Evolutionary conservation across 257 asterid genomes (phyloP), one percentile per base, ranked within the genome.

Genomic region (Ocimum tenuiflorum): DNA sequence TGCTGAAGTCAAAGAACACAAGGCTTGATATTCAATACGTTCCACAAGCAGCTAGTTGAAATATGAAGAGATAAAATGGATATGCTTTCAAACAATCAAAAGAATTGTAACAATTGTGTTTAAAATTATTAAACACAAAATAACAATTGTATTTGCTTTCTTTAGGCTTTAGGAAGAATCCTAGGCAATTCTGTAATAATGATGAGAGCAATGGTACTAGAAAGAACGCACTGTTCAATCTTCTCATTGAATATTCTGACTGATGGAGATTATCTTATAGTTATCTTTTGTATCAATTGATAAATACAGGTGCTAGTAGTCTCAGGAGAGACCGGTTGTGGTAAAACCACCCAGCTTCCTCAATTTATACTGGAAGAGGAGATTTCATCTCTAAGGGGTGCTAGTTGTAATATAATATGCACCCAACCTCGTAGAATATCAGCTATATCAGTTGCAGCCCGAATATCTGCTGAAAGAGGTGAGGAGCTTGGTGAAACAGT

Each of bases 281-380:
- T 60, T 47, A 7, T 47, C 17, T 49, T 65, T 68, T 68, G 33
- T 64, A 33, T 78, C 42, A 23, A 31, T 65, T 41, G 47, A 49
- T 41, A 59, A 58, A 67, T 69, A 50, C 78, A 92, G 99, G 97
- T 92, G 58, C 81, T 89, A 72, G 89, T 92, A 73, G 97, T 92
- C 43, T 92, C 99, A 7, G 99, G 99, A 74, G 99, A 92, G 87
- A 92, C 99, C 58, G 99, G 99, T 48, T 89, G 99, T 79, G 99
- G 99, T 41, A 92, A 92, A 75, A 89, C 99, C 15, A 92, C 99
- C 31, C 99, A 92, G 79, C 99, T 92, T 78, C 99, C 99, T 77
- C 99, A 92, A 38, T 92, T 84, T 79, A 89, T 92, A 70, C 77
- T 92, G 67, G 99, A 92, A 80, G 94, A 88, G 73, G 95, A 86